A percentile compares a stretch with the other conserved stretches of the same genome.
phyloP scores from a whole-genome alignment of 305 asterid genomes.

The Euphrasia arctica region DNA sequence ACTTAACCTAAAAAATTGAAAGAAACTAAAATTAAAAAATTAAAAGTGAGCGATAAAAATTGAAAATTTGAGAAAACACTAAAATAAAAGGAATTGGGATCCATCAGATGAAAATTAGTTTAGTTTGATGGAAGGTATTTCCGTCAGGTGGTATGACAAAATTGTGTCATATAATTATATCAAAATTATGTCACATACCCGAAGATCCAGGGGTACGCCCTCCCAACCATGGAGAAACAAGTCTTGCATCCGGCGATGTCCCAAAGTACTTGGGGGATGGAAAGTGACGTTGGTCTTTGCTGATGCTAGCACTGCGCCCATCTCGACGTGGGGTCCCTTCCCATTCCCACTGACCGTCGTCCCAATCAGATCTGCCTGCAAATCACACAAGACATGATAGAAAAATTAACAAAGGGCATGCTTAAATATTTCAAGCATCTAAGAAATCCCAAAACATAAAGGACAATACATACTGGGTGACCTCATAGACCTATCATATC shows the following conservation, averaged over 20 bases:
- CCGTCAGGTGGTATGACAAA: background rate
- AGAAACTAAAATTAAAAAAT: too few relatives aligned
- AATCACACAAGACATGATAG: conserved; percentile 21
- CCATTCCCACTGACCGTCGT: conserved; percentile 98
- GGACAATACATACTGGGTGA: conserved; percentile 62
- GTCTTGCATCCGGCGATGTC: conserved; percentile 94
- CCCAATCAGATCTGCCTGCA: conserved; percentile 95
- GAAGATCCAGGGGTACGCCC: conserved; percentile 72
- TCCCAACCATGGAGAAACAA: conserved; percentile 93
- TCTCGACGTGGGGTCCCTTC: conserved; percentile 78
- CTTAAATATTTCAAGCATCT: conserved; percentile 9
- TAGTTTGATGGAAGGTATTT: too few relatives aligned
- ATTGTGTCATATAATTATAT: background rate
- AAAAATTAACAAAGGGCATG: too few relatives aligned
- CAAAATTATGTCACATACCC: conserved; percentile 37
- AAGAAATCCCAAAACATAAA: conserved; percentile 16
- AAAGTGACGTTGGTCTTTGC: conserved; percentile 59
- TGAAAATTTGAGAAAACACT: too few relatives aligned
- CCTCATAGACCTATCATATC: conserved; percentile 15
- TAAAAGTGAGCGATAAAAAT: too few relatives aligned
- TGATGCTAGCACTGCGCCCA: conserved; percentile 41
- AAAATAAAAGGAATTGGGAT: background rate
- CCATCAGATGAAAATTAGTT: background rate
- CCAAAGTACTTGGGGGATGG: conserved; percentile 82
- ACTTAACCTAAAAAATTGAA: too few relatives aligned